These are phyloP conservation scores for Aspergillus affinis DNA, from an alignment of 495 filamentous ascomycete species.

Conservation along the genomic window DNA sequence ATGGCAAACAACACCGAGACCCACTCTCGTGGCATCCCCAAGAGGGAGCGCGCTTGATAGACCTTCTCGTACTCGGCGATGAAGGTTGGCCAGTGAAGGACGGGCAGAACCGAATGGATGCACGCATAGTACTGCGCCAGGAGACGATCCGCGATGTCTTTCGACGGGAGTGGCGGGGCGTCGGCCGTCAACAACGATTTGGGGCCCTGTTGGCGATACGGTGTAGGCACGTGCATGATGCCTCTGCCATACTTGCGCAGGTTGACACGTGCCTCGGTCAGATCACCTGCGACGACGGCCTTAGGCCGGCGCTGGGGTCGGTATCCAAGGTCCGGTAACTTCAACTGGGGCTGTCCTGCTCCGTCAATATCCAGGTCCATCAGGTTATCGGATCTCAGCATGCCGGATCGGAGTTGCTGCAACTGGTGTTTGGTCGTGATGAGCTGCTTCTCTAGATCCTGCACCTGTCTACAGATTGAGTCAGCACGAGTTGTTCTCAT, in stretches of 20 bases:
- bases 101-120: conserved; percentile 76
- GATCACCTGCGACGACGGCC: conserved; percentile 61
- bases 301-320: conserved; percentile 61
- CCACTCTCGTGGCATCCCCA: conserved; percentile 70
- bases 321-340: conserved; percentile 68
- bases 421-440: conserved; percentile 71
- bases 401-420: conserved; percentile 59
- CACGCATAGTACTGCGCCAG: conserved; percentile 71
- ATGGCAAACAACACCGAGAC: conserved; percentile 80
- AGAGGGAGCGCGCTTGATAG: conserved; percentile 66
- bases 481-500: conserved; percentile 19
- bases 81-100: conserved; percentile 90
- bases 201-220: conserved; percentile 58
- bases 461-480: conserved; percentile 65
- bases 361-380: conserved; percentile 64
- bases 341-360: conserved; percentile 57
- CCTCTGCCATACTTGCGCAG: conserved; percentile 72
- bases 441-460: conserved; percentile 94
- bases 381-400: conserved; percentile 35
- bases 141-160: conserved; percentile 70
- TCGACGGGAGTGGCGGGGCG: conserved; percentile 67
- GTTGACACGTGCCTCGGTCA: conserved; percentile 69
- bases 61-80: conserved; percentile 70
- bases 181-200: conserved; percentile 52
- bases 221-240: conserved; percentile 78